Evolutionary conservation across 495 filamentous ascomycete species (phyloP).

Genomic region (Cetradonia linearis): DNA sequence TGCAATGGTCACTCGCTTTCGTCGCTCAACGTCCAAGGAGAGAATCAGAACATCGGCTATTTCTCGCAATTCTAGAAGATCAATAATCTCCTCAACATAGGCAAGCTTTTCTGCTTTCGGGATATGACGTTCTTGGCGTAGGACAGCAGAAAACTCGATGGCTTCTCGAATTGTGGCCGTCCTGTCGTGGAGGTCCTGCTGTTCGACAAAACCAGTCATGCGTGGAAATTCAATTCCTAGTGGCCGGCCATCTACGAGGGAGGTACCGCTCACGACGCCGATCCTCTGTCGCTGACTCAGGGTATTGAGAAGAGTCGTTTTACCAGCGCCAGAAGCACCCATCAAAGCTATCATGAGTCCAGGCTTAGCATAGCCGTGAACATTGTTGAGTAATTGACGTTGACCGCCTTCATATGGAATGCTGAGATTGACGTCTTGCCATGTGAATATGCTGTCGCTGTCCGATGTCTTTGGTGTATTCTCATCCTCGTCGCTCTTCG

Average conservation of each 20-base stretch:
- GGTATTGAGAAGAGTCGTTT: slow-evolving; percentile 66
- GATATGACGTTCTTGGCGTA: slow-evolving; percentile 46
- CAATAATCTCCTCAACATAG: slow-evolving; percentile 52
- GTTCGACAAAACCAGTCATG: slow-evolving; percentile 74
- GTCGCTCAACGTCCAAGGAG: slow-evolving; percentile 55
- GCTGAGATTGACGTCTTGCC: slow-evolving; percentile 60
- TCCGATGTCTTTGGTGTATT: slow-evolving; percentile 46
- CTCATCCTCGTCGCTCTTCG: slow-evolving; percentile 32
- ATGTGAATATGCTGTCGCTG: slow-evolving; percentile 65
- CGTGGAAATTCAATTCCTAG: slow-evolving; percentile 66
- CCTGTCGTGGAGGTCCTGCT: slow-evolving; percentile 72
- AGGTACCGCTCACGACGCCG: slow-evolving; percentile 61
- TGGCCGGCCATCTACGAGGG: slow-evolving; percentile 67
- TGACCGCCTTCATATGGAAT: slow-evolving; percentile 63
- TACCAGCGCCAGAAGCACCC: slow-evolving; percentile 78
- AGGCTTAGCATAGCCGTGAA: slow-evolving; percentile 71
- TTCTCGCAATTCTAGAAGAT: slow-evolving; percentile 46
- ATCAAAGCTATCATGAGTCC: slow-evolving; percentile 73
- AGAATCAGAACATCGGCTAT: slow-evolving; percentile 46
- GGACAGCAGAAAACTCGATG: slow-evolving; percentile 55
- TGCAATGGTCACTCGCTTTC: slow-evolving; percentile 74
- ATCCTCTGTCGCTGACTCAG: slow-evolving; percentile 65
- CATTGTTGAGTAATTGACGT: slow-evolving; percentile 57
- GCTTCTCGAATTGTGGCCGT: slow-evolving; percentile 58
- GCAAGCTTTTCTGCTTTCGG: slow-evolving; percentile 46